phyloP scores from a whole-genome alignment of 2,329 filamentous ascomycete species.

The Sporothrix humicola region DNA sequence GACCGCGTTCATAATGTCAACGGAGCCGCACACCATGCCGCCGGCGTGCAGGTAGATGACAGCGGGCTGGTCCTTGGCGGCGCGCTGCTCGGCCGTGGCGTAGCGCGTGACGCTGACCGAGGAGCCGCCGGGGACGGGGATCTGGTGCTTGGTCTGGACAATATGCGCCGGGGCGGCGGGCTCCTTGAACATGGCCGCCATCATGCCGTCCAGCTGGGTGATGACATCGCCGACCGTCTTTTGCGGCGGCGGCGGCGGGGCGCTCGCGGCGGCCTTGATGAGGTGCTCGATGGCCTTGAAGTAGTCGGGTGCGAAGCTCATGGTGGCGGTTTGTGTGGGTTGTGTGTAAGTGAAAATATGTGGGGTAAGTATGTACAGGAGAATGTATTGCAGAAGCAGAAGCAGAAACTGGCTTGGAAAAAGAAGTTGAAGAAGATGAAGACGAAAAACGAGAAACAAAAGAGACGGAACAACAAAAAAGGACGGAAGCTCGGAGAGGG shows the following conservation, averaged over 20 bases:
- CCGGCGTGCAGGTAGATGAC: slow-evolving; percentile 42
- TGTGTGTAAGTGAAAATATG: not conserved
- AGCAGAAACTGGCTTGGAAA: not conserved
- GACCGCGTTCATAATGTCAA: slow-evolving; percentile 34
- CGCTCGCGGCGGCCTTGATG: slow-evolving; percentile 26
- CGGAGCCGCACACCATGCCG: slow-evolving; percentile 40
- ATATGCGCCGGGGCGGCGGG: slow-evolving; percentile 30
- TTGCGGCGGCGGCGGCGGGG: slow-evolving; percentile 17
- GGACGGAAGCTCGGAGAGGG: slow-evolving; percentile 4
- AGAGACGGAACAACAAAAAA: not conserved
- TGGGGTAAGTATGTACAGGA: not conserved
- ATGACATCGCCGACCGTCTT: slow-evolving; percentile 32
- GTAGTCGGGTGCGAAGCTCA: slow-evolving; percentile 36
- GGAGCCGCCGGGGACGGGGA: slow-evolving; percentile 31
- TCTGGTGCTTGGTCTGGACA: slow-evolving; percentile 29
- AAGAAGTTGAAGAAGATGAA: not conserved
- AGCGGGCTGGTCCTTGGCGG: slow-evolving; percentile 31
- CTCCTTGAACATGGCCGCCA: not conserved
- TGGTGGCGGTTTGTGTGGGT: slow-evolving; percentile 10
- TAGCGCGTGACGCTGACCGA: slow-evolving; percentile 36
- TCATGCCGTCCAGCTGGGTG: not conserved
- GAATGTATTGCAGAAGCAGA: not conserved
- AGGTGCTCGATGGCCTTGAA: slow-evolving; percentile 28
- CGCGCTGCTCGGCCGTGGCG: slow-evolving; percentile 32
- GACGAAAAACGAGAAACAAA: not conserved